A percentile compares a stretch with the other conserved stretches of the same genome.
phyloP scores from a whole-genome alignment of 495 filamentous ascomycete genomes.

The Jackrogersella multiformis region DNA sequence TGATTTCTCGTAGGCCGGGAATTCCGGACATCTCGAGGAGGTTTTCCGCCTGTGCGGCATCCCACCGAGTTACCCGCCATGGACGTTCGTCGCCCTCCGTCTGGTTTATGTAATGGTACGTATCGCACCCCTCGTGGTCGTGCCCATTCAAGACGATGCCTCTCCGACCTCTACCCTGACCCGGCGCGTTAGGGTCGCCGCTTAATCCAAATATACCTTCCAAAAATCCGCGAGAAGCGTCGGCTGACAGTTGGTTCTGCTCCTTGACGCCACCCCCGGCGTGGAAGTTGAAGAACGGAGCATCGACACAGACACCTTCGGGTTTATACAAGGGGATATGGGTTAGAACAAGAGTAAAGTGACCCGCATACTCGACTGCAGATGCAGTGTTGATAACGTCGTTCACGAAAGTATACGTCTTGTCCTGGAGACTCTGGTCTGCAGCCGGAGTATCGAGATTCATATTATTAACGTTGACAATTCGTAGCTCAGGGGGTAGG shows the following conservation, averaged over 20 bases:
- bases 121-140: slow-evolving; percentile 93
- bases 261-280: slow-evolving; percentile 79
- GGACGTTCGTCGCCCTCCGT: slow-evolving; percentile 46
- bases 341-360: slow-evolving; percentile 84
- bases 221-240: slow-evolving; percentile 72
- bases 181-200: slow-evolving; percentile 62
- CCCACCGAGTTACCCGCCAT: slow-evolving; percentile 60
- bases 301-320: slow-evolving; percentile 83
- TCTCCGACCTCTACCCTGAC: slow-evolving; percentile 65
- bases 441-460: slow-evolving; percentile 86
- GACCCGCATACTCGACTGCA: slow-evolving; percentile 70
- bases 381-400: slow-evolving; percentile 70
- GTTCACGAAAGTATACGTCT: slow-evolving; percentile 82
- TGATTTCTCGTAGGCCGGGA: slow-evolving; percentile 83
- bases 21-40: slow-evolving; percentile 48
- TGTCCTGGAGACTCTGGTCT: slow-evolving; percentile 68
- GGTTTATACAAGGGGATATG: slow-evolving; percentile 91
- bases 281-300: slow-evolving; percentile 79
- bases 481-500: slow-evolving; percentile 70
- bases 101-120: slow-evolving; percentile 77
- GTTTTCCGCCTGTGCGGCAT: slow-evolving; percentile 44
- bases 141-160: slow-evolving; percentile 88
- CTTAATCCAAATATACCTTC: slow-evolving; percentile 83
- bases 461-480: slow-evolving; percentile 89
- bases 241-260: slow-evolving; percentile 86